phyloP scores from a whole-genome alignment of 768 basidiomycete genomes.

The Lactarius sanguifluus region DNA sequence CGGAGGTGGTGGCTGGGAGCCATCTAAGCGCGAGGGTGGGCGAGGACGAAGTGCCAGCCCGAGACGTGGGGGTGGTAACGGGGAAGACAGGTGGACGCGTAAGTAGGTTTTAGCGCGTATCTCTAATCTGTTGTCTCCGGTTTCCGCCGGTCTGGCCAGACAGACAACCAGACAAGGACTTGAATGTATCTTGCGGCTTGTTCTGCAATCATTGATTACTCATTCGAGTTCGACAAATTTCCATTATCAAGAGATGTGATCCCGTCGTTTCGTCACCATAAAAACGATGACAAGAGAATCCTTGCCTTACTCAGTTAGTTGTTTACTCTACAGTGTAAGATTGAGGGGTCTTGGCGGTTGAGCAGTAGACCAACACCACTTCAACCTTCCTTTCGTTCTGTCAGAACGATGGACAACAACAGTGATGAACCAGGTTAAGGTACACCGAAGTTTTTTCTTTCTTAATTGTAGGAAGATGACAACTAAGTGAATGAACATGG shows the following conservation, averaged over 20 bases:
- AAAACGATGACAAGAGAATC: background rate
- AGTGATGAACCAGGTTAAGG: background rate
- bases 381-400: background rate
- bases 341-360: background rate
- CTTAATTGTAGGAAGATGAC: background rate
- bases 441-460: background rate
- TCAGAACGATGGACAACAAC: background rate
- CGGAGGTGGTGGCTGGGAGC: conserved; percentile 85
- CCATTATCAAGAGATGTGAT: background rate
- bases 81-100: conserved; percentile 63
- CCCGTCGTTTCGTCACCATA: background rate
- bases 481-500: background rate
- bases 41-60: conserved; percentile 77
- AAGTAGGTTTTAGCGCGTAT: conserved; percentile 32
- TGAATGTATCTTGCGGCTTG: conserved; percentile 1
- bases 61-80: conserved; percentile 57
- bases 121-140: background rate
- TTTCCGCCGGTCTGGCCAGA: background rate
- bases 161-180: background rate
- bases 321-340: background rate
- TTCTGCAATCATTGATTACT: background rate
- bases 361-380: background rate
- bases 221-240: background rate
- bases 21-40: conserved; percentile 62
- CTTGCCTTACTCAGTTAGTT: background rate